phyloP scores from a whole-genome alignment of 768 basidiomycete genomes.

The Coprinopsis sp. region DNA sequence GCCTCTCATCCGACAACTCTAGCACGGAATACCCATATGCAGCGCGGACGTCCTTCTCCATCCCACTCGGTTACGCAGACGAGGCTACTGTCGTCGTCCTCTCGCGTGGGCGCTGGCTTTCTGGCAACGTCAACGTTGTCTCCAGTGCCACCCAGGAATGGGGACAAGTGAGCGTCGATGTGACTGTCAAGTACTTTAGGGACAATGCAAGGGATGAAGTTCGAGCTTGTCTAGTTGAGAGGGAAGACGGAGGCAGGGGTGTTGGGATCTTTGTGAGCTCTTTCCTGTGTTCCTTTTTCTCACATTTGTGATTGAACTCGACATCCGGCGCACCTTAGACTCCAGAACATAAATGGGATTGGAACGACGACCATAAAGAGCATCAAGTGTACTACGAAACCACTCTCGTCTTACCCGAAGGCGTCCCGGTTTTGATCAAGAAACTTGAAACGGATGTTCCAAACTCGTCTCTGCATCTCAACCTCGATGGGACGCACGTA shows the following conservation, averaged over 20 bases:
- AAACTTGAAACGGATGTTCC: conserved; percentile 41
- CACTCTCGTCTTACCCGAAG: conserved; percentile 8
- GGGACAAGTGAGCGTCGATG: conserved; percentile 19
- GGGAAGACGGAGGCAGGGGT: conserved; percentile 23
- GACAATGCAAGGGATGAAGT: conserved; percentile 18
- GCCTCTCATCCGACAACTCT: not conserved
- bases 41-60: conserved; percentile 12
- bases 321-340: conserved; percentile 7
- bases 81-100: conserved; percentile 18
- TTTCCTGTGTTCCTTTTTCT: not conserved
- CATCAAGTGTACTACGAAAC: conserved; percentile 13
- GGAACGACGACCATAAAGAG: not conserved
- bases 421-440: conserved; percentile 28
- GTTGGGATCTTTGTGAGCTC: conserved; percentile 33
- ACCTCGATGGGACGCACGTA: conserved; percentile 29
- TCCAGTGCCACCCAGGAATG: conserved; percentile 16
- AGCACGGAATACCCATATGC: conserved; percentile 9
- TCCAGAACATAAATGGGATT: conserved; percentile 12
- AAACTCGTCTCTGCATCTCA: conserved; percentile 36
- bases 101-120: conserved; percentile 21
- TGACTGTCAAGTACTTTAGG: conserved; percentile 20
- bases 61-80: not conserved
- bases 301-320: not conserved
- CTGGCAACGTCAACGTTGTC: conserved; percentile 22
- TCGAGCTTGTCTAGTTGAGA: conserved; percentile 23